A percentile compares a stretch with the other conserved stretches of the same genome.
These are phyloP conservation scores for Silene vulgaris DNA, from an alignment of 179 eudicot species.

Conservation along the genomic window DNA sequence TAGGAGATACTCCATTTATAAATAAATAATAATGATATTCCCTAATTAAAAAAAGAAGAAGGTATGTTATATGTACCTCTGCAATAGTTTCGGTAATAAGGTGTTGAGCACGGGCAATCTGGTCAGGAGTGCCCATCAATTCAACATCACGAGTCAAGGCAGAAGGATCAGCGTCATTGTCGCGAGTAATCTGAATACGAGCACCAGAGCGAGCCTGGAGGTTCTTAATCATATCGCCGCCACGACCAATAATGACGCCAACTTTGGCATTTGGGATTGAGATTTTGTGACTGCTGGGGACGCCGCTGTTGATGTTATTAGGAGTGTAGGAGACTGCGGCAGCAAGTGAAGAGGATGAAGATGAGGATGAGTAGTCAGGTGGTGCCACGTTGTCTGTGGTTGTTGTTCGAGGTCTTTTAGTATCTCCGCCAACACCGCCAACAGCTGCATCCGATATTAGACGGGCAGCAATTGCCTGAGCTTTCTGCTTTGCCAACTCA, in stretches of 20 bases:
- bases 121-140: slow-evolving; percentile 69
- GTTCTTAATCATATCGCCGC: slow-evolving; percentile 80
- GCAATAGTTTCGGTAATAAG: slow-evolving; percentile 71
- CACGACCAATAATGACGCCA: slow-evolving; percentile 84
- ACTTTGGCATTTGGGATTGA: slow-evolving; percentile 80
- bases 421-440: slow-evolving; percentile 4
- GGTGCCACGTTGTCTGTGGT: slow-evolving; percentile 24
- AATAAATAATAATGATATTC: background rate
- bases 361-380: background rate
- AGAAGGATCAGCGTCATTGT: slow-evolving; percentile 71
- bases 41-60: too few relatives aligned
- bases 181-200: slow-evolving; percentile 83
- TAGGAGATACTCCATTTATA: too few relatives aligned
- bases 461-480: slow-evolving; percentile 72
- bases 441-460: slow-evolving; percentile 39
- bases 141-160: slow-evolving; percentile 69
- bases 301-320: too few relatives aligned
- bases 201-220: slow-evolving; percentile 86
- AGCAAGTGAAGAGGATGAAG: slow-evolving; percentile 1
- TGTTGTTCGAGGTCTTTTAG: slow-evolving; percentile 45
- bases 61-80: slow-evolving; percentile 38
- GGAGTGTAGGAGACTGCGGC: slow-evolving; percentile 11
- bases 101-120: slow-evolving; percentile 69
- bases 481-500: slow-evolving; percentile 68
- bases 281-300: slow-evolving; percentile 47